Percentiles rank a stretch among this genome's conserved stretches.
These are phyloP conservation scores for Nectriaceae sp. DNA, from an alignment of 2,329 filamentous ascomycete genomes.

Conservation along the genomic window DNA sequence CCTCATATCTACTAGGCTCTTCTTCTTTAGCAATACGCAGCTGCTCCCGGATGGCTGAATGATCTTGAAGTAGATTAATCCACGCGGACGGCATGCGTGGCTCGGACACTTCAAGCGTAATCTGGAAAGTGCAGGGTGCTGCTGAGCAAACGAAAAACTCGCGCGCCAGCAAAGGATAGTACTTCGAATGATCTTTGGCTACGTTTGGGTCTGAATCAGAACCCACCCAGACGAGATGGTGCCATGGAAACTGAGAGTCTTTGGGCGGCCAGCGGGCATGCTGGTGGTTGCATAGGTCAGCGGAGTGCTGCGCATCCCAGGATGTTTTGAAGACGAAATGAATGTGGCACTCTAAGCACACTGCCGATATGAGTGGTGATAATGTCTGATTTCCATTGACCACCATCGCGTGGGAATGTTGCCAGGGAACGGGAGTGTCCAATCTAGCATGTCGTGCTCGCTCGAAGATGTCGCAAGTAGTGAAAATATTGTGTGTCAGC, in stretches of 20 bases:
- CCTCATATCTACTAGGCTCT: slow-evolving; percentile 51
- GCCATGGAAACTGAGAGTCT: slow-evolving; percentile 40
- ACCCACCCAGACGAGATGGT: slow-evolving; percentile 39
- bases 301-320: slow-evolving; percentile 32
- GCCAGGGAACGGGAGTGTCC: slow-evolving; percentile 34
- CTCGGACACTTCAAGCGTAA: slow-evolving; percentile 50
- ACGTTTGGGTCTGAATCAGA: slow-evolving; percentile 31
- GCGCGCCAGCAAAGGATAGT: slow-evolving; percentile 40
- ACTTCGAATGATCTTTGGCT: slow-evolving; percentile 31
- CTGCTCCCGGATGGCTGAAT: slow-evolving; percentile 43
- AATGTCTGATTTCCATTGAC: slow-evolving; percentile 42
- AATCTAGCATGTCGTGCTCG: slow-evolving; percentile 32
- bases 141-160: slow-evolving; percentile 46
- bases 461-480: slow-evolving; percentile 38
- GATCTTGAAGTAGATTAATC: slow-evolving; percentile 47
- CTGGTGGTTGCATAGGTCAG: slow-evolving; percentile 32
- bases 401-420: slow-evolving; percentile 38
- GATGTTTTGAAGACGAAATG: slow-evolving; percentile 43
- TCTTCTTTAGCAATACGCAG: slow-evolving; percentile 41
- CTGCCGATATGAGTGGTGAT: slow-evolving; percentile 34
- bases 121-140: slow-evolving; percentile 40
- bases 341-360: slow-evolving; percentile 44
- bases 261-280: slow-evolving; percentile 37
- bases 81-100: slow-evolving; percentile 48
- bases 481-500: slow-evolving; percentile 39